A percentile compares a stretch with the other conserved stretches of the same genome.
These are phyloP conservation scores for Taxawa tesnikishii DNA, from an alignment of 2,329 filamentous ascomycete genomes.

Conservation along the genomic window DNA sequence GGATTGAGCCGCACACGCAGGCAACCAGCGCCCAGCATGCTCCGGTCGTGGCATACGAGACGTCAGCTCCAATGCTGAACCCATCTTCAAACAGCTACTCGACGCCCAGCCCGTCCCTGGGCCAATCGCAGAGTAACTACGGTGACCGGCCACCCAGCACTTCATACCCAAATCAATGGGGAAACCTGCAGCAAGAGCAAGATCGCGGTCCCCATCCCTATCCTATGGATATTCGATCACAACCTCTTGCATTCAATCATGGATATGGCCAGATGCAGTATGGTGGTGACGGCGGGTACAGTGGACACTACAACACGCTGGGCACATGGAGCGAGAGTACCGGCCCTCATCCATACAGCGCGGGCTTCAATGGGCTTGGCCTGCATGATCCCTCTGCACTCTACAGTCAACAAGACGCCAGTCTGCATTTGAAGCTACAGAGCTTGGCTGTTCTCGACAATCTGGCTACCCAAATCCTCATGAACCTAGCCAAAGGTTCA, in stretches of 20 bases:
- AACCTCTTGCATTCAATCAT: too few relatives aligned
- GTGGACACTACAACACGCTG: background rate
- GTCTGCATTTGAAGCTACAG: conserved; percentile 40
- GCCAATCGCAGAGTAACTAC: background rate
- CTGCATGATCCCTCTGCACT: conserved; percentile 6
- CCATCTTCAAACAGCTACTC: background rate
- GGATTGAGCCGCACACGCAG: background rate
- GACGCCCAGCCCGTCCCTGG: background rate
- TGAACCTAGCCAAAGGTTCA: conserved; percentile 43
- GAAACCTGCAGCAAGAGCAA: background rate
- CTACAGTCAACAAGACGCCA: conserved; percentile 28
- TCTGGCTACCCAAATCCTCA: conserved; percentile 46
- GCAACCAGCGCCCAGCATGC: background rate
- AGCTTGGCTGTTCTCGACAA: conserved; percentile 51
- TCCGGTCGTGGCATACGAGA: background rate
- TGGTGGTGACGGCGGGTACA: too few relatives aligned
- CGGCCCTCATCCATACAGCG: background rate
- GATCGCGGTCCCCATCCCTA: background rate
- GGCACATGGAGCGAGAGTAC: background rate
- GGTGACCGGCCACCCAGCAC: background rate
- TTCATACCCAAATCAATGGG: background rate
- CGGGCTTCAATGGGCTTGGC: background rate
- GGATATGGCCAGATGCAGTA: too few relatives aligned
- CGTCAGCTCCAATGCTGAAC: background rate
- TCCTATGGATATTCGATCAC: background rate